phyloP scores from a whole-genome alignment of 1,284 basidiomycete species.

The Cryptococcus hybrid region DNA sequence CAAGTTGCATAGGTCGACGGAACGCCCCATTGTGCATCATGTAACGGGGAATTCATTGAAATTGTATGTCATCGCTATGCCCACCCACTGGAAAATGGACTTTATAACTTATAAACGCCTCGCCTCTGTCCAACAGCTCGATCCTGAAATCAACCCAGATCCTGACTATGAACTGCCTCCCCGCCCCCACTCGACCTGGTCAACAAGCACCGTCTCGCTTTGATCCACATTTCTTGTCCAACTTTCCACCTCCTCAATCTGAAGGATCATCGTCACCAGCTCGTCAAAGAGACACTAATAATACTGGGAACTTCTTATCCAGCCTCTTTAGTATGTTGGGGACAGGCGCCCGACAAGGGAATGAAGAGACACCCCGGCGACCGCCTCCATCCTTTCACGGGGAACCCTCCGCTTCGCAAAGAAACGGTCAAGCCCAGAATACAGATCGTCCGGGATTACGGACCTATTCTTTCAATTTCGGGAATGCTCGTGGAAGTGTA shows the following conservation, averaged over 20 bases:
- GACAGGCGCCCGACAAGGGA: not conserved
- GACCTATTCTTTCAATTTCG: conserved; percentile 29
- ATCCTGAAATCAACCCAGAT: conserved; percentile 42
- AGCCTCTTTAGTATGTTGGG: conserved; percentile 9
- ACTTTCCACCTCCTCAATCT: conserved; percentile 1
- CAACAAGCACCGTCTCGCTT: not conserved
- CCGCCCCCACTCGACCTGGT: conserved; percentile 30
- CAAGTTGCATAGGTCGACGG: conserved; percentile 23
- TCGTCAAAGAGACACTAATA: not conserved
- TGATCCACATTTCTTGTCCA: not conserved
- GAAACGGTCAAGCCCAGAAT: no score
- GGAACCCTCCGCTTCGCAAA: no score
- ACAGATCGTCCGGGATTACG: not conserved
- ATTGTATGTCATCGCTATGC: conserved; percentile 25
- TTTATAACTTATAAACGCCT: not conserved
- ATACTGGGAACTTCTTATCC: conserved; percentile 7
- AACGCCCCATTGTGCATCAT: conserved; percentile 40
- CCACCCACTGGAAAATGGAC: not conserved
- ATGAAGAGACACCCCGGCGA: no score
- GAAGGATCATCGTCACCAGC: not conserved
- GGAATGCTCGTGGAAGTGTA: conserved; percentile 26
- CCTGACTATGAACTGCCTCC: conserved; percentile 40
- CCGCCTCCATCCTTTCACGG: no score
- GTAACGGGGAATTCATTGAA: conserved; percentile 44
- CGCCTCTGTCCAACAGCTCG: conserved; percentile 25